Conservation (phyloP, 2,329 filamentous ascomycete species). For the Daldinia sp. region DNA sequence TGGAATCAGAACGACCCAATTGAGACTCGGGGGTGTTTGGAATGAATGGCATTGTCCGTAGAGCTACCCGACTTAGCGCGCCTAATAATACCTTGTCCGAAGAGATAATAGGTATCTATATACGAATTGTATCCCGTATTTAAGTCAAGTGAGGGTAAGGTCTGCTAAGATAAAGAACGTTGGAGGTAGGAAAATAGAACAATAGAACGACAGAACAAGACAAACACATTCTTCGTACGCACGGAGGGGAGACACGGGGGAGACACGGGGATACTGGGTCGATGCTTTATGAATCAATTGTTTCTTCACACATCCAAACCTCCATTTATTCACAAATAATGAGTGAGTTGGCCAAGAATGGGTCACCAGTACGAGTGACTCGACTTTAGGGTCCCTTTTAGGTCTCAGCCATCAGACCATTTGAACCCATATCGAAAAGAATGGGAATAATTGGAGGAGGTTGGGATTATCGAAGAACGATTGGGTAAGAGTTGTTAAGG, state of each 20-base stretch:
- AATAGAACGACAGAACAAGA: background rate
- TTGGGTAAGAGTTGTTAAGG: slow-evolving; percentile 20
- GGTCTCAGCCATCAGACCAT: slow-evolving; percentile 1
- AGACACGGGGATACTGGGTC: background rate
- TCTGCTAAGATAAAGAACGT: slow-evolving; percentile 10
- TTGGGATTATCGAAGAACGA: slow-evolving; percentile 9
- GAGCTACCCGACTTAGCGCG: background rate
- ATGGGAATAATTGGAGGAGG: slow-evolving; percentile 33
- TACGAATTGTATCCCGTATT: background rate
- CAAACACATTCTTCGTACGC: background rate
- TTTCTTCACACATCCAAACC: background rate
- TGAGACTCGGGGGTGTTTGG: slow-evolving; percentile 81
- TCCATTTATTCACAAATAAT: background rate
- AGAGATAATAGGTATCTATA: no score
- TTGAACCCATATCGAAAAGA: slow-evolving; percentile 11
- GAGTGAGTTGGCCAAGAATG: slow-evolving; percentile 1
- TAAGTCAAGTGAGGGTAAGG: slow-evolving; percentile 17
- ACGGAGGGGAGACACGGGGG: no score
- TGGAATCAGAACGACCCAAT: slow-evolving; percentile 82
- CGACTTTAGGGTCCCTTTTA: background rate
- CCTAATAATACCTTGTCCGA: no score
- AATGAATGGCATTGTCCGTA: slow-evolving; percentile 67
- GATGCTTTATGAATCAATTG: background rate
- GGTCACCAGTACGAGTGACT: slow-evolving; percentile 6
- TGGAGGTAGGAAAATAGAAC: no score